phyloP scores from a whole-genome alignment of 1,284 basidiomycete species.

The Malassezia cuniculi region DNA sequence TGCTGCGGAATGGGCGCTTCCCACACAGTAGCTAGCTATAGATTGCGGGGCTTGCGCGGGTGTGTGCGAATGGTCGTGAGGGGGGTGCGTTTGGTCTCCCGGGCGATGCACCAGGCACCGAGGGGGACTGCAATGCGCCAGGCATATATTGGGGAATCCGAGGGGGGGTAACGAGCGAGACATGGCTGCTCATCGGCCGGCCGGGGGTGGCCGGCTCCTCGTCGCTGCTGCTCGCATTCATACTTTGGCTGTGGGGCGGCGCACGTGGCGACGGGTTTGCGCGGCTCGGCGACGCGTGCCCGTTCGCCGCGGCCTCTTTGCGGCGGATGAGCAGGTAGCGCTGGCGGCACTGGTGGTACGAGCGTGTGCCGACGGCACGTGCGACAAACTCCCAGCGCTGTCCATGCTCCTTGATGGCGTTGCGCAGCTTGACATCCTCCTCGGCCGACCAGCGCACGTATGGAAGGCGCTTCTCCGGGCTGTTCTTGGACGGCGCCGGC shows the following conservation, averaged over 20 bases:
- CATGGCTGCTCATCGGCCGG: no score
- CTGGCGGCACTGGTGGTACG: conserved; percentile 44
- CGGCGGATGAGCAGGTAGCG: conserved; percentile 42
- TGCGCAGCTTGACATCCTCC: conserved; percentile 39
- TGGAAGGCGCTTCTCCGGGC: conserved; percentile 41
- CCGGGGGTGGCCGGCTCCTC: no score
- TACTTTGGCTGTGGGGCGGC: not conserved
- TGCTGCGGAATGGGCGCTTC: conserved; percentile 6
- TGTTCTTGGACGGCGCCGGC: conserved; percentile 8
- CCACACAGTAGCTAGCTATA: conserved; percentile 9
- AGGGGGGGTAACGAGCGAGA: not conserved
- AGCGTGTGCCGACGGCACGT: conserved; percentile 39
- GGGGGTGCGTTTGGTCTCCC: no score
- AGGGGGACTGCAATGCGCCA: no score
- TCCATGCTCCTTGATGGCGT: conserved; percentile 40
- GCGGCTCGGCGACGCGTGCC: conserved; percentile 11
- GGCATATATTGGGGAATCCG: not conserved
- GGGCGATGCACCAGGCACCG: no score
- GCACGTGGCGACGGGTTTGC: not conserved
- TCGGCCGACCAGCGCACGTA: conserved; percentile 43
- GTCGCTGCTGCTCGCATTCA: no score
- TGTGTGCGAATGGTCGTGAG: not conserved
- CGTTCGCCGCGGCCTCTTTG: conserved; percentile 33
- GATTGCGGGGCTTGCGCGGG: conserved; percentile 1
- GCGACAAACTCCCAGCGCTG: conserved; percentile 45